Percentiles rank a stretch among this genome's conserved stretches.
Evolutionary conservation across 306 rosid genomes (phyloP).

Genomic region (Sindora glabra): DNA sequence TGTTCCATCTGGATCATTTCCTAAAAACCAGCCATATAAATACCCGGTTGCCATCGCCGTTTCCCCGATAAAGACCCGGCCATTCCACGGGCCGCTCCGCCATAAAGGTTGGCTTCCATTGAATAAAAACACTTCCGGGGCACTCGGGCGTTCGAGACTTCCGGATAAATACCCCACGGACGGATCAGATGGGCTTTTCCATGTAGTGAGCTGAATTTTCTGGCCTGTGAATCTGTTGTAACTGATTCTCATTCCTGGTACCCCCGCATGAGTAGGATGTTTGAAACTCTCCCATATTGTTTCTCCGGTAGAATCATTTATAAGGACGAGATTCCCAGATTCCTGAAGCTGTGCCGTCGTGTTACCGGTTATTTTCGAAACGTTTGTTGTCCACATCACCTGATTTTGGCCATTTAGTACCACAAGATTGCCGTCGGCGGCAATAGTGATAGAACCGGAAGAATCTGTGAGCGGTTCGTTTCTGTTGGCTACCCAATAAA

Average conservation of each 20-base stretch:
- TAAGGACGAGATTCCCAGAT: constrained; percentile 14
- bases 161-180: background rate
- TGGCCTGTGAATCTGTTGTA: background rate
- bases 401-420: background rate
- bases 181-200: constrained; percentile 4
- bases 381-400: constrained; percentile 10
- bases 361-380: background rate
- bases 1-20: background rate
- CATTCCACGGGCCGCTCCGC: constrained; percentile 22
- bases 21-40: background rate
- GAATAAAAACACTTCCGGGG: background rate
- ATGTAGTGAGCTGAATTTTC: background rate
- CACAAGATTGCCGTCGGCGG: background rate
- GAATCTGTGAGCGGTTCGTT: background rate
- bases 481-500: background rate
- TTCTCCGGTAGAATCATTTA: background rate
- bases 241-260: constrained; percentile 4
- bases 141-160: background rate
- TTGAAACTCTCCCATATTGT: constrained; percentile 19
- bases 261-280: background rate
- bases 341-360: constrained; percentile 1
- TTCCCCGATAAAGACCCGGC: background rate
- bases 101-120: background rate
- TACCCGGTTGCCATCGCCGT: background rate
- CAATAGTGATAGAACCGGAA: background rate